These are phyloP conservation scores for Lecanicillium sp. DNA, from an alignment of 2,329 filamentous ascomycete genomes.

Conservation along the genomic window DNA sequence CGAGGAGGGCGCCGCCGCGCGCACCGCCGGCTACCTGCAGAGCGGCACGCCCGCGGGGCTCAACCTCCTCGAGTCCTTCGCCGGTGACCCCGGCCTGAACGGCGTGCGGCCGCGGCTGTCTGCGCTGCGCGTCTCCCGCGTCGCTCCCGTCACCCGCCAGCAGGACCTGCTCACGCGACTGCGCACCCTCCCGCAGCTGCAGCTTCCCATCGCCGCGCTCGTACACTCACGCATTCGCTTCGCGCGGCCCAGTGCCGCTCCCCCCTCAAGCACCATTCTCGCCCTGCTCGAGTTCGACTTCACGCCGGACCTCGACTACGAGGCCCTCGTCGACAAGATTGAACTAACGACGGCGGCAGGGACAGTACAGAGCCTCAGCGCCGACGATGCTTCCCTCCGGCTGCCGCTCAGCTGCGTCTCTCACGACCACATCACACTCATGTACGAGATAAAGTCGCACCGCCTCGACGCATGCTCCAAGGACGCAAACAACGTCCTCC, in stretches of 20 bases:
- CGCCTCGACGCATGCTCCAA: conserved; percentile 40
- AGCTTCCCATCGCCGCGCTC: conserved; percentile 60
- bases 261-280: conserved; percentile 55
- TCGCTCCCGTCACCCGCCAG: conserved; percentile 59
- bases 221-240: conserved; percentile 70
- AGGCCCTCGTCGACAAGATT: conserved; percentile 56
- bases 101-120: conserved; percentile 62
- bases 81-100: conserved; percentile 55
- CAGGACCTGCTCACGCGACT: conserved; percentile 59
- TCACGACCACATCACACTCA: conserved; percentile 58
- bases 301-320: conserved; percentile 62
- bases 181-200: conserved; percentile 55
- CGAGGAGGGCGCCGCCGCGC: conserved; percentile 20
- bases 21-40: conserved; percentile 57
- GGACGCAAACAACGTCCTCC: conserved; percentile 46
- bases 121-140: conserved; percentile 66
- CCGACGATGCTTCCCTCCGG: conserved; percentile 34
- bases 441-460: conserved; percentile 30
- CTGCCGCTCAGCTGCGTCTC: conserved; percentile 58
- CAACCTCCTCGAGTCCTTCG: conserved; percentile 72
- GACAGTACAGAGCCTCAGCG: conserved; percentile 51
- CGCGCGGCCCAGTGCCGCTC: conserved; percentile 54
- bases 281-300: conserved; percentile 70
- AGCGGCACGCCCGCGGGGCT: conserved; percentile 63
- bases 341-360: conserved; percentile 52